Conservation (phyloP, 129 eudicot genomes). For the Flaveria sonorensis region DNA sequence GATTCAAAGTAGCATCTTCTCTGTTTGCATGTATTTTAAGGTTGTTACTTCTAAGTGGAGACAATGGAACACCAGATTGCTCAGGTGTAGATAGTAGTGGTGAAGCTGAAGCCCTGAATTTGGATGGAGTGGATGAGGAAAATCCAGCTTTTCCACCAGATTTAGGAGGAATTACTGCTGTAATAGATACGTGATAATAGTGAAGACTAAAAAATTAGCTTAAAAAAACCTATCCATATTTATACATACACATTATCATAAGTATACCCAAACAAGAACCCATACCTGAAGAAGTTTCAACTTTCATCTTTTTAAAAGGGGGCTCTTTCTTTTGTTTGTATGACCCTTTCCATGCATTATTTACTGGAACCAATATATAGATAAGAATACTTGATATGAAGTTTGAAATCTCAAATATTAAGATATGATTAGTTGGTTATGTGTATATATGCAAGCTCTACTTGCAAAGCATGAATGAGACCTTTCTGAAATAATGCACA, state of each 20-base stretch:
- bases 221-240: conserved; percentile 11
- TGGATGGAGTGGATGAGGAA: conserved; percentile 52
- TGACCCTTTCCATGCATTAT: conserved; percentile 65
- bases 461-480: neutral
- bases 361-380: conserved; percentile 47
- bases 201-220: conserved; percentile 13
- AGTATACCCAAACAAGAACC: neutral
- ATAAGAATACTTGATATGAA: neutral
- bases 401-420: neutral
- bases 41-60: conserved; percentile 63
- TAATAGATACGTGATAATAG: conserved; percentile 15
- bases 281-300: conserved; percentile 76
- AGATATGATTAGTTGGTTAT: neutral
- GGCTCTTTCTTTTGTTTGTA: conserved; percentile 82
- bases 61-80: conserved; percentile 50
- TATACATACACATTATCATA: conserved; percentile 4
- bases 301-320: conserved; percentile 71
- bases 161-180: conserved; percentile 65
- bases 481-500: neutral
- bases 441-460: neutral
- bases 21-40: conserved; percentile 47
- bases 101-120: conserved; percentile 74
- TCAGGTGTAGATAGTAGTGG: conserved; percentile 71
- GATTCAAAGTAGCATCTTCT: conserved; percentile 44
- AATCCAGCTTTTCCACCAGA: conserved; percentile 60